Conservation (phyloP, 1,139 yeast genomes). For the Fermentozyma sake region DNA sequence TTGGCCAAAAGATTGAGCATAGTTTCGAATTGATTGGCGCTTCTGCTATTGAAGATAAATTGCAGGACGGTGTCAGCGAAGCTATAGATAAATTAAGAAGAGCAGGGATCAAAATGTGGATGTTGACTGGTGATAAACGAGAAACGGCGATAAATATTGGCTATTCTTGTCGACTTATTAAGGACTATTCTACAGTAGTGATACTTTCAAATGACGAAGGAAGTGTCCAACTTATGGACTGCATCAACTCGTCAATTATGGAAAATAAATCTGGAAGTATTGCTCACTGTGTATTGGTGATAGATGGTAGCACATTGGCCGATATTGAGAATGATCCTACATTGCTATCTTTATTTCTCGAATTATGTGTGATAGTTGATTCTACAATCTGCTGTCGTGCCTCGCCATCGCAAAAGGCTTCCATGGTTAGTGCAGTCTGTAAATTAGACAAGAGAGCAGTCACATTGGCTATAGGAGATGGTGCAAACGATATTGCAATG, state of each 20-base stretch:
- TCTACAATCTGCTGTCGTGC: slow-evolving; percentile 95
- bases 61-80: slow-evolving; percentile 94
- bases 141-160: slow-evolving; percentile 98
- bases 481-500: slow-evolving; percentile 99
- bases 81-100: slow-evolving; percentile 86
- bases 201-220: slow-evolving; percentile 61
- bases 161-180: slow-evolving; percentile 85
- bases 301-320: slow-evolving; percentile 83
- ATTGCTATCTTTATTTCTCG: slow-evolving; percentile 69
- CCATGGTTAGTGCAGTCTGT: slow-evolving; percentile 78
- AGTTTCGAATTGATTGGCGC: slow-evolving; percentile 76
- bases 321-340: slow-evolving; percentile 70
- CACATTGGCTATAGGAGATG: slow-evolving; percentile 97
- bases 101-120: slow-evolving; percentile 95
- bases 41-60: slow-evolving; percentile 94
- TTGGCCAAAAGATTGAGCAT: slow-evolving; percentile 69
- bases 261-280: slow-evolving; percentile 65
- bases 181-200: slow-evolving; percentile 89
- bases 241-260: slow-evolving; percentile 55
- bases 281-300: slow-evolving; percentile 91
- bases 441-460: slow-evolving; percentile 61
- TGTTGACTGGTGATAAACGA: slow-evolving; percentile 96
- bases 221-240: slow-evolving; percentile 44
- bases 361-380: slow-evolving; percentile 80
- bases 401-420: slow-evolving; percentile 93